Conservation (phyloP, 2,329 filamentous ascomycete species). For the Xylariaceae sp. region DNA sequence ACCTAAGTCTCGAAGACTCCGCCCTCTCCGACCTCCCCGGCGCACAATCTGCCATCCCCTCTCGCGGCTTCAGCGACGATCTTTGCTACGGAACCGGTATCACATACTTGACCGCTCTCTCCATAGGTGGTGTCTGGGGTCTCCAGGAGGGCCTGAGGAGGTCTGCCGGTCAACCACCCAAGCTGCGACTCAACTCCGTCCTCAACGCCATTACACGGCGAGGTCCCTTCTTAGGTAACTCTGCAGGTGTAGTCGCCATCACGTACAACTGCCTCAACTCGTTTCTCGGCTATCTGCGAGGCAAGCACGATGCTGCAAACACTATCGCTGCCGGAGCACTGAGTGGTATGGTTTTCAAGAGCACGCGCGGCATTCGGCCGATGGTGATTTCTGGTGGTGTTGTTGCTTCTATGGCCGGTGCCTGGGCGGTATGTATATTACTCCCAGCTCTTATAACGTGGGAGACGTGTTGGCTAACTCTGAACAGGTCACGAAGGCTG, state of each 20-base stretch:
- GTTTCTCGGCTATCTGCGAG: conserved; percentile 70
- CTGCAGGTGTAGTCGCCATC: conserved; percentile 91
- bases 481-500: conserved; percentile 26
- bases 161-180: conserved; percentile 73
- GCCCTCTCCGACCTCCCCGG: conserved; percentile 82
- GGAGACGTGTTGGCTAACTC: conserved; percentile 32
- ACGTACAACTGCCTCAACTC: conserved; percentile 94
- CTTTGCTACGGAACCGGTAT: conserved; percentile 96
- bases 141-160: conserved; percentile 82
- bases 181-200: conserved; percentile 88
- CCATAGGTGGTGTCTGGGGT: conserved; percentile 86
- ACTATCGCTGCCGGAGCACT: conserved; percentile 79
- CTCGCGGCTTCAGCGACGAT: conserved; percentile 95
- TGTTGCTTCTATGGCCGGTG: conserved; percentile 78
- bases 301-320: conserved; percentile 87
- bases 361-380: conserved; percentile 80
- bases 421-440: conserved; percentile 69
- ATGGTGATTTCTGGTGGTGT: conserved; percentile 95
- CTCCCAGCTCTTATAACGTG: background rate
- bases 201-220: conserved; percentile 90
- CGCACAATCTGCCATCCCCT: conserved; percentile 82
- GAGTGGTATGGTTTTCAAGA: conserved; percentile 95
- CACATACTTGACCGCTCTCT: conserved; percentile 85
- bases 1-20: conserved; percentile 90
- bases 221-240: conserved; percentile 94